phyloP scores from a whole-genome alignment of 768 basidiomycete genomes.

The Mycena venus region DNA sequence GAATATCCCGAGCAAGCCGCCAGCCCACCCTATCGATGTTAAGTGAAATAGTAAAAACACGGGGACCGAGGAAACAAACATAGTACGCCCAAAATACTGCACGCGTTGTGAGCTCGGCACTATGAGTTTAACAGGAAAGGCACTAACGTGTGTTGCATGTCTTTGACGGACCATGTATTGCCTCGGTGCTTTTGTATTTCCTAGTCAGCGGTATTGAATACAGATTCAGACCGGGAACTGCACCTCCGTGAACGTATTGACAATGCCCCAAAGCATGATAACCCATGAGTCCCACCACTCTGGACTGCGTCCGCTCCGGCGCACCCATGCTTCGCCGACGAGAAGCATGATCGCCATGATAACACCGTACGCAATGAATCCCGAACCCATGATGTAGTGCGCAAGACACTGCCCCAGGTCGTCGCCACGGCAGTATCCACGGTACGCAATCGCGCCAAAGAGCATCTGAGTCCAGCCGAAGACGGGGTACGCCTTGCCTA shows the following conservation, averaged over 20 bases:
- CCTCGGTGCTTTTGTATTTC: slow-evolving; percentile 93
- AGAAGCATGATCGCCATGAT: slow-evolving; percentile 86
- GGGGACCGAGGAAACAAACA: slow-evolving; percentile 57
- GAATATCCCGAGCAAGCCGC: slow-evolving; percentile 90
- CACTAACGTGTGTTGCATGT: slow-evolving; percentile 93
- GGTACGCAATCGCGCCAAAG: slow-evolving; percentile 82
- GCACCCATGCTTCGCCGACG: slow-evolving; percentile 84
- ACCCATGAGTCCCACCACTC: slow-evolving; percentile 89
- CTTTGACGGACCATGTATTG: slow-evolving; percentile 86
- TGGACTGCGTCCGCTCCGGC: slow-evolving; percentile 78
- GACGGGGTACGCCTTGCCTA: slow-evolving; percentile 88
- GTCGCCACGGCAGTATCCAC: slow-evolving; percentile 86
- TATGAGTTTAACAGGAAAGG: neutral
- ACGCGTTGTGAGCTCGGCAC: neutral
- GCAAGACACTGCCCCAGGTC: slow-evolving; percentile 89
- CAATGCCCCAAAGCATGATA: slow-evolving; percentile 73
- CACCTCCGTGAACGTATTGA: too few species aligned
- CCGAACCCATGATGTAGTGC: slow-evolving; percentile 92
- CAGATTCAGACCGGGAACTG: too few species aligned
- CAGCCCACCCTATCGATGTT: slow-evolving; percentile 83
- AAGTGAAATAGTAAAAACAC: slow-evolving; percentile 15
- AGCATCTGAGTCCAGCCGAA: slow-evolving; percentile 92
- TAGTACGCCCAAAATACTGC: slow-evolving; percentile 78
- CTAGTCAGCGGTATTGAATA: slow-evolving; percentile 95
- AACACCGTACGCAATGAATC: slow-evolving; percentile 89